Evolutionary conservation across 78 protist genomes (phyloP), one percentile per base, ranked within the genome.

Genomic region (Dictyostelium brefeldianum): DNA sequence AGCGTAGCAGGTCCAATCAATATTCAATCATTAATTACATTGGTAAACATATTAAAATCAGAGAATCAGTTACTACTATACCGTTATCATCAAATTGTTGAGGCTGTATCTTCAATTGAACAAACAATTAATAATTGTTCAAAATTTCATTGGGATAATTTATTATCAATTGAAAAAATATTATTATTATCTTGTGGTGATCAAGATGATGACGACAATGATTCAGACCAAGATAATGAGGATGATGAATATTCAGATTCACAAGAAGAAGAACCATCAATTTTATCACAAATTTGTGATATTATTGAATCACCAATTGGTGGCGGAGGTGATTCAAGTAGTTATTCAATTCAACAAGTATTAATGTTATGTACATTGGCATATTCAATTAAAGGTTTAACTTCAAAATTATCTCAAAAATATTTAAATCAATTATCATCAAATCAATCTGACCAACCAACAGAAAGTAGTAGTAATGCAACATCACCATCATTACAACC

Each of bases 131-230:
- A 87, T 15, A 64, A 29, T 29, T 54, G 78, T 14, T 17, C 27
- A 6, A 53, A 78, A 10, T 78, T 31, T 15, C 84, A 87, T 51
- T 87, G 93, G 93, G 93, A 87, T 29, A 65, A 77, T 29, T 27
- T 87, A 22, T 22, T 87, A 64, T 87, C 93, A 51, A 47, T 87
- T 27, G 93, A 87, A 56, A 87, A 77, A 53, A 87, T 87, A n/a
- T 51, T 87, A 65, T 87, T 87, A 51, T 64, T 87, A 48, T 27
- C 48, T 20, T 70, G 79, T 6, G 59, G 50, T 64, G 10, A 18
- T 46, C 31, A 73, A 41, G 47, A 27, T 0, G 78, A 75, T 2
- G 75, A 67, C 0, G 41, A 43, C 8, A 51, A 70, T 43, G 46
- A 29, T 31, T 0, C 15, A 20, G 65, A 56, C 0, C 56, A 71